phyloP scores from a whole-genome alignment of 768 basidiomycete genomes.

The Porphyrellus cyaneotinctus region DNA sequence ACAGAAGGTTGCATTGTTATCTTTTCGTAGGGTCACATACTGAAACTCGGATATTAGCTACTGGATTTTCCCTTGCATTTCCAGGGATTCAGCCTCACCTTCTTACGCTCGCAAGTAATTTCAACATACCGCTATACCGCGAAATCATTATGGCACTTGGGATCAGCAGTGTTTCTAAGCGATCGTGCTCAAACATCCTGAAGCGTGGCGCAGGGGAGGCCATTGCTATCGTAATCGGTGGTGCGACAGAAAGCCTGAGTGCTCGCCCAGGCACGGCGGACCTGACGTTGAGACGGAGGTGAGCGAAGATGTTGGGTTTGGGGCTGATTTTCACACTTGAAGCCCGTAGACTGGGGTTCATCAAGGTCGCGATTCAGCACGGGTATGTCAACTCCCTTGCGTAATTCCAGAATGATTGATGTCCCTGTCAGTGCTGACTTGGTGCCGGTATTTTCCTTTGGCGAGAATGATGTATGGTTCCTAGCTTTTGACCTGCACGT shows the following conservation, averaged over 20 bases:
- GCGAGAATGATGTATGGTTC: conserved; percentile 88
- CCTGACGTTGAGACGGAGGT: conserved; percentile 73
- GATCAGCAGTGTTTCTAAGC: conserved; percentile 88
- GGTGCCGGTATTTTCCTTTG: conserved; percentile 97
- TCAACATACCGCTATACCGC: conserved; percentile 88
- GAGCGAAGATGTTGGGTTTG: neutral
- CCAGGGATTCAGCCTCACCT: conserved; percentile 93
- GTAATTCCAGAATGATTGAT: neutral
- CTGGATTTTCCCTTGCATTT: conserved; percentile 84
- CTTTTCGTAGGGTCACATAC: neutral
- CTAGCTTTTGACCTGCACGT: neutral
- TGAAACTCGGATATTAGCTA: conserved; percentile 46
- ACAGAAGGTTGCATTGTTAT: conserved; percentile 68
- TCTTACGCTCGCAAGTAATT: conserved; percentile 86
- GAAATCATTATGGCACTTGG: conserved; percentile 86
- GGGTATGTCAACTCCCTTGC: conserved; percentile 47
- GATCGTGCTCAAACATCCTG: conserved; percentile 87
- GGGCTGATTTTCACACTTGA: neutral
- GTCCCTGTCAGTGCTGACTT: conserved; percentile 69
- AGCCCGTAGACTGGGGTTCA: conserved; percentile 74
- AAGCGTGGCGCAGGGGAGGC: conserved; percentile 54
- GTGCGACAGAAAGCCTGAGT: conserved; percentile 90
- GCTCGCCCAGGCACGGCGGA: conserved; percentile 98
- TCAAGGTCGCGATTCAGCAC: conserved; percentile 88
- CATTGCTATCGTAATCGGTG: conserved; percentile 94